Conservation (phyloP, 2,329 filamentous ascomycete species). For the Alternaria consortialis region DNA sequence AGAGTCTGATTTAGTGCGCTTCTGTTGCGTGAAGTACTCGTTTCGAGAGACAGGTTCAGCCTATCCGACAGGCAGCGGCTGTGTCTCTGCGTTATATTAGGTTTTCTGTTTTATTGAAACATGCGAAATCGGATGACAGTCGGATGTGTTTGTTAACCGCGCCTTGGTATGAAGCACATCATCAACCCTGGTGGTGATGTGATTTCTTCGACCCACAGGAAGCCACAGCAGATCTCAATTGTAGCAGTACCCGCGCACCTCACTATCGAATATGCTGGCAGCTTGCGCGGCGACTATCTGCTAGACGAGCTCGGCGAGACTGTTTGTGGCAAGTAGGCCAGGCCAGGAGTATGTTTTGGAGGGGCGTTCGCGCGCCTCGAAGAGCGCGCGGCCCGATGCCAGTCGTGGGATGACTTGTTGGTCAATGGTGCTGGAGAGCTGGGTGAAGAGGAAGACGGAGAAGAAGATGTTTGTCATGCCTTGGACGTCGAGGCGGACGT, state of each 20-base stretch:
- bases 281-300: no score
- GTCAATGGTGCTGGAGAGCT: no score
- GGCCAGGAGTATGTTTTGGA: no score
- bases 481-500: no score
- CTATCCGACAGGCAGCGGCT: background rate
- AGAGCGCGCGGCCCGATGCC: no score
- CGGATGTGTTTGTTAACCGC: background rate
- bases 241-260: background rate
- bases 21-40: background rate
- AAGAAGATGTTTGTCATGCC: no score
- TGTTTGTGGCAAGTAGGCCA: no score
- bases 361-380: no score
- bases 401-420: no score
- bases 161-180: background rate
- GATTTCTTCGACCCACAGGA: background rate
- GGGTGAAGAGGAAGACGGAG: no score
- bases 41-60: background rate
- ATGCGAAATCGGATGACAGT: background rate
- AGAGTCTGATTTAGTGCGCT: background rate
- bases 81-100: background rate
- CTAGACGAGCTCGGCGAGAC: no score
- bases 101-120: background rate
- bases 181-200: background rate
- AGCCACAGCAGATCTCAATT: background rate
- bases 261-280: background rate